Evolutionary conservation across 2,329 filamentous ascomycete species (phyloP).

Genomic region (Colletotrichum cereale): DNA sequence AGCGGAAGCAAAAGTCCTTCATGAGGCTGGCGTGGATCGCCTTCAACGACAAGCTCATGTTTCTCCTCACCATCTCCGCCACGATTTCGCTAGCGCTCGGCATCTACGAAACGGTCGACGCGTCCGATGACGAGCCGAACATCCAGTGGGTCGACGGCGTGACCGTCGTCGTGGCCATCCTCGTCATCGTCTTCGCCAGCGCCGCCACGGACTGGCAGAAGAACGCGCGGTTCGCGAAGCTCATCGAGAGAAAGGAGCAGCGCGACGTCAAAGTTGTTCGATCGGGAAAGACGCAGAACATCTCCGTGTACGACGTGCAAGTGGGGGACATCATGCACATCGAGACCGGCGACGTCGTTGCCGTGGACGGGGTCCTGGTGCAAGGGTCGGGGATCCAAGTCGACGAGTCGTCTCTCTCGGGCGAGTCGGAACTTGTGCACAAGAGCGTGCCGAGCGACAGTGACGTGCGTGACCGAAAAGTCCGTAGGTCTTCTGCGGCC

Average conservation of each 20-base stretch:
- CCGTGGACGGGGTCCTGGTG: conserved; percentile 79
- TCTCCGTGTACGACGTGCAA: conserved; percentile 78
- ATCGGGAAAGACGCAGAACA: conserved; percentile 77
- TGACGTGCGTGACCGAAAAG: conserved; percentile 64
- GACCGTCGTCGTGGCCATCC: conserved; percentile 81
- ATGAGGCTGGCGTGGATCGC: conserved; percentile 81
- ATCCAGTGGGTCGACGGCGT: conserved; percentile 88
- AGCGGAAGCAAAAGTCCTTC: conserved; percentile 77
- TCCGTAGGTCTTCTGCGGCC: conserved; percentile 67
- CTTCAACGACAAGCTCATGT: conserved; percentile 85
- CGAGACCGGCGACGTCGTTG: conserved; percentile 79
- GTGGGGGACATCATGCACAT: conserved; percentile 81
- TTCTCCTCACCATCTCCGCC: conserved; percentile 78
- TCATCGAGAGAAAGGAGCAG: conserved; percentile 85
- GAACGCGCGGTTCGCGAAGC: conserved; percentile 82
- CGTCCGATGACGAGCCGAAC: conserved; percentile 61
- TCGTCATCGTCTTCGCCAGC: conserved; percentile 81
- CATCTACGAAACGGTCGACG: conserved; percentile 77
- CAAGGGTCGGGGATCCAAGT: conserved; percentile 70
- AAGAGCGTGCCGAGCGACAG: conserved; percentile 75
- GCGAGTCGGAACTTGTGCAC: conserved; percentile 79
- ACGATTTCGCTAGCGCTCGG: conserved; percentile 81
- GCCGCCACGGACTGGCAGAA: conserved; percentile 88
- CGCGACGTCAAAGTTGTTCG: conserved; percentile 80
- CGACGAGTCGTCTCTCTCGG: conserved; percentile 82